Conservation (phyloP, 2,329 filamentous ascomycete genomes). For the Fonsecaea pedrosoi region DNA sequence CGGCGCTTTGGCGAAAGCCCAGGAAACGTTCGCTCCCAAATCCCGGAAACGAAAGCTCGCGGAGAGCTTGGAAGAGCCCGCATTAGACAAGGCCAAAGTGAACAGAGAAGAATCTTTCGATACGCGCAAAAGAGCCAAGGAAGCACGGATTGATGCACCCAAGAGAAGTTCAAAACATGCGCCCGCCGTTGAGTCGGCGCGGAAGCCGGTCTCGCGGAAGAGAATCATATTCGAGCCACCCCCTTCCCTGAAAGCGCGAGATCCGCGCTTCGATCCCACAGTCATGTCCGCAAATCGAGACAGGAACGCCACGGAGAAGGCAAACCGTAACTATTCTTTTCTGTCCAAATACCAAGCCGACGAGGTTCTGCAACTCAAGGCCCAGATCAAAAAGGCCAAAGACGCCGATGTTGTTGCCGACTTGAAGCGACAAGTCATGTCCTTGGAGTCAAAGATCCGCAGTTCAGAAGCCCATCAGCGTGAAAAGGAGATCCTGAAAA, state of each 20-base stretch:
- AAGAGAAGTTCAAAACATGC: slow-evolving; percentile 81
- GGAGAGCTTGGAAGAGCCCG: slow-evolving; percentile 35
- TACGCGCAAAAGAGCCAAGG: slow-evolving; percentile 50
- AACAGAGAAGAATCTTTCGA: slow-evolving; percentile 39
- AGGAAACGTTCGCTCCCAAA: slow-evolving; percentile 68
- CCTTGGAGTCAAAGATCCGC: slow-evolving; percentile 79
- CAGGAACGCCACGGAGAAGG: slow-evolving; percentile 56
- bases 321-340: slow-evolving; percentile 81
- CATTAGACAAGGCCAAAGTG: slow-evolving; percentile 37
- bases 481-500: slow-evolving; percentile 70
- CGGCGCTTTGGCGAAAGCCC: slow-evolving; percentile 85
- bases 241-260: slow-evolving; percentile 69
- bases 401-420: slow-evolving; percentile 69
- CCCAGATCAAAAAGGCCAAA: slow-evolving; percentile 71
- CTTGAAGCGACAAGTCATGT: slow-evolving; percentile 74
- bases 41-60: slow-evolving; percentile 41
- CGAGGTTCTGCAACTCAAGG: slow-evolving; percentile 79
- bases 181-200: slow-evolving; percentile 80
- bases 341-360: slow-evolving; percentile 81
- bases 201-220: slow-evolving; percentile 79
- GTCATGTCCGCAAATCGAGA: slow-evolving; percentile 48
- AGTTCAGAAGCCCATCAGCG: slow-evolving; percentile 72
- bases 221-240: slow-evolving; percentile 71
- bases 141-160: slow-evolving; percentile 45
- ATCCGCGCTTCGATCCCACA: slow-evolving; percentile 85